phyloP scores from a whole-genome alignment of 2,329 filamentous ascomycete genomes.

The Arthroderma sp. region DNA sequence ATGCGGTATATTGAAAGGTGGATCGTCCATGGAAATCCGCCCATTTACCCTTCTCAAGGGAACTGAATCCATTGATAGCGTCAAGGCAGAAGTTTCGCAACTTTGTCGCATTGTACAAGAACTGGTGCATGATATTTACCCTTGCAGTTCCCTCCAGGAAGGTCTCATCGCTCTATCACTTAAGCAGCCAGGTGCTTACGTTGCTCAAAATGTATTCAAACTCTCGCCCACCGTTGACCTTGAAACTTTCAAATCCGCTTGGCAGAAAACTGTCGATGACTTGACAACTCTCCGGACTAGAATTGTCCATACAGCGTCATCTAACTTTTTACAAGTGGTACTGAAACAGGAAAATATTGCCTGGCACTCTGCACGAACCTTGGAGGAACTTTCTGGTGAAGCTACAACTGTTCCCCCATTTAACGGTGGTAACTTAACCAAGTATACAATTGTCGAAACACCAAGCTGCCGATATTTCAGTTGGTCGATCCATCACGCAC shows the following conservation, averaged over 20 bases:
- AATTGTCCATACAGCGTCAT: conserved; percentile 29
- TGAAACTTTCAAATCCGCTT: conserved; percentile 35
- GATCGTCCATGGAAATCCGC: background rate
- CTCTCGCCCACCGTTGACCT: conserved; percentile 31
- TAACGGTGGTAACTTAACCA: conserved; percentile 26
- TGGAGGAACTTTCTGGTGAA: conserved; percentile 21
- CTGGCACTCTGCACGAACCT: conserved; percentile 24
- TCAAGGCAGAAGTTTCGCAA: conserved; percentile 16
- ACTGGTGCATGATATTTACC: conserved; percentile 31
- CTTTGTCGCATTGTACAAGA: conserved; percentile 23
- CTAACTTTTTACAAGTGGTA: conserved; percentile 32
- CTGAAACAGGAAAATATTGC: conserved; percentile 24
- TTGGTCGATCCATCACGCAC: conserved; percentile 41
- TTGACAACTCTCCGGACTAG: conserved; percentile 41
- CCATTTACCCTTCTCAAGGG: conserved; percentile 16
- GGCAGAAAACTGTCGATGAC: conserved; percentile 35
- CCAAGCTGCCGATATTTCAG: conserved; percentile 31
- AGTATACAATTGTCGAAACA: conserved; percentile 27
- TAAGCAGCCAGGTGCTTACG: conserved; percentile 38
- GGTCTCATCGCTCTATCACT: conserved; percentile 39
- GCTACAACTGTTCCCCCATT: conserved; percentile 21
- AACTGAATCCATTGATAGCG: conserved; percentile 6
- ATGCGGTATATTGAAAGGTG: conserved; percentile 5
- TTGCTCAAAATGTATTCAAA: conserved; percentile 35
- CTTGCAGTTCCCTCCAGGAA: conserved; percentile 36